Base-by-base conservation (phyloP, 2,329 filamentous ascomycete species). In the Cyanodermella asteris region DNA sequence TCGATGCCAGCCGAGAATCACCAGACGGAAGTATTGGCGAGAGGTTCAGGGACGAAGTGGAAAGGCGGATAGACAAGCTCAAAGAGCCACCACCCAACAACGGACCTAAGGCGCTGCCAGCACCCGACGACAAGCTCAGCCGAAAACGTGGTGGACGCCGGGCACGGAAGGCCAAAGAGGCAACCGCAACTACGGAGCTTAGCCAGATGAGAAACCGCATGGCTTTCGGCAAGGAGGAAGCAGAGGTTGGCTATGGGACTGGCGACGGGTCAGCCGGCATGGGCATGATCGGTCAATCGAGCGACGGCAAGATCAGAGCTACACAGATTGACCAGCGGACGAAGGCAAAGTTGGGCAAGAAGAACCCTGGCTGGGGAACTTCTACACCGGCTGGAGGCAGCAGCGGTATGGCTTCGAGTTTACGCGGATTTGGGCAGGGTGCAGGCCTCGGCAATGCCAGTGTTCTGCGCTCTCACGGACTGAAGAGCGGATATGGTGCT, bases 201-300 rank as follows among this genome's bases (percentile, higher is more conserved):
- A 72, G 82, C 35, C 93, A 94, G 48, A 81, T 81, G 4, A 87
- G 94, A 50, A 97, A 97, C 52, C 68, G 87, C 27, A 73, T 97
- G 65, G 80, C 72, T 0, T 97, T 97, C 42, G 82, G 82, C 30
- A 87, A 91, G 45, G 84, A 94, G 47, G 87, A 97, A 50, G 72
- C 69, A 39, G 87, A 97, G 49, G 72, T 87, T 1, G 84, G 82
- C 16, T 94, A 90, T 45, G 84, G 81, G 18, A 69, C 68, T 1
- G 78, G 81, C 25, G 81, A 91, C 37, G 67, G 67, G 28, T 91
- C 82, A 0, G 71, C 72, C 31, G 87, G 87, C 15, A 56, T 97
- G 46, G 87, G 87, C 28, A 94, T 94, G 87, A 82, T 97, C 34
- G 87, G 87, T 1, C 72, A 80, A 40, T 59, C 69, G 34, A 77